phyloP scores from a whole-genome alignment of 768 basidiomycete species.

The Hirschioporus abietinus region DNA sequence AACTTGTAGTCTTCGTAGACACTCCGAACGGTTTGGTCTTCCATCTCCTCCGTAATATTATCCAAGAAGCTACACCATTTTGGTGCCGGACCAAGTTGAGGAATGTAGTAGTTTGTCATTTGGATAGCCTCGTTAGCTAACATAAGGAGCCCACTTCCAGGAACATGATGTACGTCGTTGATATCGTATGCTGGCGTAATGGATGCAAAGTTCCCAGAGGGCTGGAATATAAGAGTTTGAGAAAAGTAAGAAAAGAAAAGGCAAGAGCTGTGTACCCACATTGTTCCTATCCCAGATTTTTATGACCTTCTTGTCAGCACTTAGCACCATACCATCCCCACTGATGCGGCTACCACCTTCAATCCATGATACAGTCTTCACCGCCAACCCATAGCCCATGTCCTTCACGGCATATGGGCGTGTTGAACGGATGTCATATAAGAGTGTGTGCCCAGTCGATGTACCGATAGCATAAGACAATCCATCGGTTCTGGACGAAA shows the following conservation, averaged over 20 bases:
- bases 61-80: conserved; percentile 98
- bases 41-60: conserved; percentile 98
- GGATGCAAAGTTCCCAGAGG: conserved; percentile 82
- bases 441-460: conserved; percentile 87
- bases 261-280: conserved; percentile 37
- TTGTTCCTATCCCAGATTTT: conserved; percentile 93
- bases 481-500: conserved; percentile 82
- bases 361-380: conserved; percentile 84
- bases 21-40: conserved; percentile 72
- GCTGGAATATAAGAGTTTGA: conserved; percentile 36
- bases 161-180: conserved; percentile 87
- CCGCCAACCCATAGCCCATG: conserved; percentile 91
- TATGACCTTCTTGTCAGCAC: conserved; percentile 93
- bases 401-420: conserved; percentile 87
- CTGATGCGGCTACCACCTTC: conserved; percentile 82
- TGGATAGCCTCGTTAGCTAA: conserved; percentile 96
- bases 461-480: conserved; percentile 93
- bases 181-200: conserved; percentile 88
- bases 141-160: conserved; percentile 84
- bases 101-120: conserved; percentile 92
- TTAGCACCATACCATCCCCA: conserved; percentile 83
- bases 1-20: conserved; percentile 98
- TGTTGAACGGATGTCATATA: conserved; percentile 90
- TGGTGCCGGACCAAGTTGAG: conserved; percentile 94
- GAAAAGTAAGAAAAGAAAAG: neutral